Conservation (phyloP, 2,329 filamentous ascomycete genomes). For the Colletotrichum camelliae region DNA sequence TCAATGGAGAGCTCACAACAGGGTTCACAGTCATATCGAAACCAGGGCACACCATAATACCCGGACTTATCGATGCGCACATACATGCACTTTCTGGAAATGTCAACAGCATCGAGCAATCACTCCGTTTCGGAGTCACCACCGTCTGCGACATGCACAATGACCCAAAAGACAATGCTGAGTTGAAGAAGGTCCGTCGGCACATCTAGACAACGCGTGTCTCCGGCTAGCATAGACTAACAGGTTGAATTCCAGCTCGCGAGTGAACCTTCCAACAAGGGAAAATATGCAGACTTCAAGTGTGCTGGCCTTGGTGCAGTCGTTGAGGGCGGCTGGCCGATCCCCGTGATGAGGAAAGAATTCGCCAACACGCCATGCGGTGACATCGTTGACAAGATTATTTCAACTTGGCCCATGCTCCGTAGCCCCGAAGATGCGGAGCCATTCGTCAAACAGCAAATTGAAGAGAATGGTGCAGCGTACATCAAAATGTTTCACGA, state of each 20-base stretch:
- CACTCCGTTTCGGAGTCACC: slow-evolving; percentile 54
- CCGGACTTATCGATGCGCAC: slow-evolving; percentile 56
- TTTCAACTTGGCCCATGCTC: slow-evolving; percentile 49
- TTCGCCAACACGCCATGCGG: not conserved
- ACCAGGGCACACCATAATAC: slow-evolving; percentile 51
- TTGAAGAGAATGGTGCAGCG: slow-evolving; percentile 38
- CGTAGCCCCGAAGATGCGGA: slow-evolving; percentile 43
- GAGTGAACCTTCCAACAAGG: not conserved
- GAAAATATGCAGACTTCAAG: slow-evolving; percentile 51
- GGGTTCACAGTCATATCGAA: slow-evolving; percentile 38
- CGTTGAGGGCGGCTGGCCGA: slow-evolving; percentile 57
- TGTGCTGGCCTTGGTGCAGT: slow-evolving; percentile 53
- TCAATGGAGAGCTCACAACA: slow-evolving; percentile 18
- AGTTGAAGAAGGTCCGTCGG: slow-evolving; percentile 27
- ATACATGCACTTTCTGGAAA: slow-evolving; percentile 50
- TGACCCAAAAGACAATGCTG: slow-evolving; percentile 35
- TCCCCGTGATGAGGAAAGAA: slow-evolving; percentile 20
- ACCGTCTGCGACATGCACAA: slow-evolving; percentile 57
- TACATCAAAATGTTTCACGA: slow-evolving; percentile 60
- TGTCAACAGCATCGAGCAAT: slow-evolving; percentile 38
- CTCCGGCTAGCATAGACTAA: not conserved
- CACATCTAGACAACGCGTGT: not conserved
- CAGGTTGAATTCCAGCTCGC: slow-evolving; percentile 16
- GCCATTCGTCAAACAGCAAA: slow-evolving; percentile 43
- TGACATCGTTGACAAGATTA: not conserved